Evolutionary conservation across 768 basidiomycete species (phyloP).

Genomic region (Suillus lakei): DNA sequence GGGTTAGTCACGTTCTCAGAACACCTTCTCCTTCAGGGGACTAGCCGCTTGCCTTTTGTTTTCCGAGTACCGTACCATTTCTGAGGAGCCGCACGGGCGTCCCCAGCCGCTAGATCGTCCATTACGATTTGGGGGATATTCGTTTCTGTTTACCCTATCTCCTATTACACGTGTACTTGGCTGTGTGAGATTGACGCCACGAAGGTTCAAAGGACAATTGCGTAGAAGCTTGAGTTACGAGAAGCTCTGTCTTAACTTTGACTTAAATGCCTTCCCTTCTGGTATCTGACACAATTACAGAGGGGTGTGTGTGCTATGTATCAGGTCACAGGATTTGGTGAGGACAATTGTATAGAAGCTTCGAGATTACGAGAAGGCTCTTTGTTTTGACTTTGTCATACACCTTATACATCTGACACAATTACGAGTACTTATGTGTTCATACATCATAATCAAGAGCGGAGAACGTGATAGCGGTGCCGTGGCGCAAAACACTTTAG

Average conservation of each 20-base stretch:
- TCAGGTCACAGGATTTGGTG: background rate
- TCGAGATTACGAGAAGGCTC: background rate
- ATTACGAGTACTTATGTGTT: background rate
- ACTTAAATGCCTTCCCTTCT: constrained; percentile 1
- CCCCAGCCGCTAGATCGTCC: background rate
- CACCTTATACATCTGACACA: background rate
- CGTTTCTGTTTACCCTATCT: background rate
- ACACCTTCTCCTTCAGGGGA: background rate
- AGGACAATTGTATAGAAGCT: constrained; percentile 1
- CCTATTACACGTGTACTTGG: background rate
- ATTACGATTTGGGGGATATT: background rate
- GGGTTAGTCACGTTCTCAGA: background rate
- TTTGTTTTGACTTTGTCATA: background rate
- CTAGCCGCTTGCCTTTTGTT: constrained; percentile 3
- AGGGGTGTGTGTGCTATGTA: background rate
- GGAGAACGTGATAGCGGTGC: background rate
- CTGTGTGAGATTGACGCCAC: constrained; percentile 7
- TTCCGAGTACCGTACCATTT: background rate
- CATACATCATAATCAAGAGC: too few species aligned
- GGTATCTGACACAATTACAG: background rate
- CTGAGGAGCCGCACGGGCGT: background rate
- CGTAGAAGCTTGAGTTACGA: constrained; percentile 1
- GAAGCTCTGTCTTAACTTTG: constrained; percentile 4
- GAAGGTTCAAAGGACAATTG: constrained; percentile 13
- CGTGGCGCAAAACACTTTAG: background rate